phyloP scores from a whole-genome alignment of 2,329 filamentous ascomycete genomes.

The Escovopsis weberi region DNA sequence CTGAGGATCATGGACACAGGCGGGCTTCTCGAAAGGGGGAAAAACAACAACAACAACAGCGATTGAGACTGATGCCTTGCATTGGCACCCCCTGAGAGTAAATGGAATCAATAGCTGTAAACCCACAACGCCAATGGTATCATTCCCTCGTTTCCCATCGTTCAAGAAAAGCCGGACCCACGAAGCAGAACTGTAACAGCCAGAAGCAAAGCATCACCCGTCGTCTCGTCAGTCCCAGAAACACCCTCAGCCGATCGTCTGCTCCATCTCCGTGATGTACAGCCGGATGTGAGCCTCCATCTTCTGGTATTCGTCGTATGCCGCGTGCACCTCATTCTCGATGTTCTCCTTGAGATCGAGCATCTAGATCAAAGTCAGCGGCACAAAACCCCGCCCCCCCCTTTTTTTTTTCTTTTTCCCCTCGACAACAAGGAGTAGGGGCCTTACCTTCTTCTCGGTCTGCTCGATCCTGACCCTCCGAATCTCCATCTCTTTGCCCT shows the following conservation, averaged over 20 bases:
- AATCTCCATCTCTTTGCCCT: conserved; percentile 83
- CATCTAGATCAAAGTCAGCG: conserved; percentile 49
- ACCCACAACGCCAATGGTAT: conserved; percentile 29
- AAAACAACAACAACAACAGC: no score
- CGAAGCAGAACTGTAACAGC: conserved; percentile 5
- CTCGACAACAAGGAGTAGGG: no score
- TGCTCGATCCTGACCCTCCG: conserved; percentile 89
- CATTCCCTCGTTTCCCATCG: conserved; percentile 8
- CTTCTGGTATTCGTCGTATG: conserved; percentile 91
- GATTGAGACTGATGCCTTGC: no score
- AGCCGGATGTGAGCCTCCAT: conserved; percentile 94
- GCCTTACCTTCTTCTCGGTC: conserved; percentile 84
- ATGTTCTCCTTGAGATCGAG: conserved; percentile 94
- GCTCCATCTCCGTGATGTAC: conserved; percentile 98
- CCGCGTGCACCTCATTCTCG: conserved; percentile 79
- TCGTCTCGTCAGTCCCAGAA: neutral
- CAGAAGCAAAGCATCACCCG: neutral
- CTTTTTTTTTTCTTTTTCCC: no score
- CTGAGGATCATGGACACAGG: no score
- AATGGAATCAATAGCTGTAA: neutral
- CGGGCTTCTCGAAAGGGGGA: no score
- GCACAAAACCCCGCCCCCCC: neutral
- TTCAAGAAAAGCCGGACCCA: conserved; percentile 2
- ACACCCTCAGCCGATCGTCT: conserved; percentile 42
- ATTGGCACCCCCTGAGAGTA: neutral